These are phyloP conservation scores for Ascochyta lentis DNA, from an alignment of 2,329 filamentous ascomycete genomes.

Conservation along the genomic window DNA sequence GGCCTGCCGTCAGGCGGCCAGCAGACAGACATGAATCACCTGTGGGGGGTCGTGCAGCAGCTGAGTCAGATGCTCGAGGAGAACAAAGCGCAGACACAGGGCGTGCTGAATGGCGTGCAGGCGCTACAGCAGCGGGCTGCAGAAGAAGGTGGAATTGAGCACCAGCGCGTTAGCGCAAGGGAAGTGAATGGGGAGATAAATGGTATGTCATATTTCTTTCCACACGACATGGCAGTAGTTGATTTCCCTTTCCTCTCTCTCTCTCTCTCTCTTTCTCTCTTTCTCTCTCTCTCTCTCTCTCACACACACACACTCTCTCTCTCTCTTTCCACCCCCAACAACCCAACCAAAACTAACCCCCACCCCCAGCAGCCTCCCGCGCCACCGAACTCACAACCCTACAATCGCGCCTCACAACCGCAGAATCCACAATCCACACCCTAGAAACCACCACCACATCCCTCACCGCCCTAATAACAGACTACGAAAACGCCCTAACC, in stretches of 20 bases:
- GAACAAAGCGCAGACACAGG: constrained; percentile 48
- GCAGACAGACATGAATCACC: constrained; percentile 53
- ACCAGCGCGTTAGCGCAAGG: constrained; percentile 24
- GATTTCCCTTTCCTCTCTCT: too few relatives aligned
- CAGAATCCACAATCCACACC: constrained; percentile 36
- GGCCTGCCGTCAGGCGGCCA: constrained; percentile 49
- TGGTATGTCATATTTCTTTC: constrained; percentile 25
- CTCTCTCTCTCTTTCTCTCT: too few relatives aligned
- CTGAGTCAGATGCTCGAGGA: constrained; percentile 49
- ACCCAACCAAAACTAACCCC: constrained; percentile 7
- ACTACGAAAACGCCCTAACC: constrained; percentile 53
- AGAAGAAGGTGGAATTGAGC: constrained; percentile 40
- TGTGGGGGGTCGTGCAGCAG: constrained; percentile 52
- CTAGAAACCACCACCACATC: constrained; percentile 34
- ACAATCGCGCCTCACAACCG: constrained; percentile 38
- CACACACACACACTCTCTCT: too few relatives aligned
- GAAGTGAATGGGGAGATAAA: constrained; percentile 48
- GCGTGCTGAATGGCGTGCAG: constrained; percentile 49
- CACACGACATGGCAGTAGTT: too few relatives aligned
- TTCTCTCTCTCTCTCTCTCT: too few relatives aligned
- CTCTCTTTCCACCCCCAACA: background rate
- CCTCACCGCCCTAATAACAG: constrained; percentile 41
- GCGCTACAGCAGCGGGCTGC: constrained; percentile 46
- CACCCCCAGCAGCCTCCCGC: constrained; percentile 34
- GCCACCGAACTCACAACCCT: constrained; percentile 42